Evolutionary conservation across 805 yeast genomes (phyloP), one percentile per base, ranked within the genome.

Genomic region (Metschnikowia kofuensis): DNA sequence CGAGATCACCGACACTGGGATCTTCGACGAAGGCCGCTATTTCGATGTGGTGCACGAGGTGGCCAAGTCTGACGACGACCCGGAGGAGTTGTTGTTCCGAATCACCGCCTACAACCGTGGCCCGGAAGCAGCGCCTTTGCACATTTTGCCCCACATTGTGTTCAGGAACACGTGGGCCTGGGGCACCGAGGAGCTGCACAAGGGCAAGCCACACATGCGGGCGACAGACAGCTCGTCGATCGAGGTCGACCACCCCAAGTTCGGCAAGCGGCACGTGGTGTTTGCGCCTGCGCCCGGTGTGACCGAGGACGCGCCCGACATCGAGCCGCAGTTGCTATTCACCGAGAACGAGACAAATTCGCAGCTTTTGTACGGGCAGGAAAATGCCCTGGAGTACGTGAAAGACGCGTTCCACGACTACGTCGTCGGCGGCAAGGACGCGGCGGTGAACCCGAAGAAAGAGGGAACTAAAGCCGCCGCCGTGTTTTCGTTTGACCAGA

Each of bases 141-240:
- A 89, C 66, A 78, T 91, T 39, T 67, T 87, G 52, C 97, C 97
- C 9, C 97, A 90, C 56, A 69, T 88, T 30, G 82, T 83, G 55
- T 87, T 84, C 69, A 79, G 97, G 70, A 90, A 90, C 69, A 87
- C 94, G 13, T 90, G 97, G 97, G 72, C 85, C n/a, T 90, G 97
- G 96, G 89, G 91, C 40, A 70, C 76, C 11, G 75, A 77, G 51
- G 82, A 79, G 49, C 68, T 68, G 37, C 62, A 68, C 39, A 60
- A 62, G 38, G 66, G 63, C 47, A 82, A 79, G 53, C 89, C 90
- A 11, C 59, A 64, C 13, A 63, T 82, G 54, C 67, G 66, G 21
- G 66, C 71, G 42, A 72, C 70, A 31, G 63, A 72, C 35, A 70
- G 69, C 31, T 71, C 74, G 49, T 70, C 83, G 35, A 73, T 89